Evolutionary conservation across 192 early-diverging fungal species (phyloP), one percentile per base, ranked within the genome.

Genomic region (Coemansia sp.): DNA sequence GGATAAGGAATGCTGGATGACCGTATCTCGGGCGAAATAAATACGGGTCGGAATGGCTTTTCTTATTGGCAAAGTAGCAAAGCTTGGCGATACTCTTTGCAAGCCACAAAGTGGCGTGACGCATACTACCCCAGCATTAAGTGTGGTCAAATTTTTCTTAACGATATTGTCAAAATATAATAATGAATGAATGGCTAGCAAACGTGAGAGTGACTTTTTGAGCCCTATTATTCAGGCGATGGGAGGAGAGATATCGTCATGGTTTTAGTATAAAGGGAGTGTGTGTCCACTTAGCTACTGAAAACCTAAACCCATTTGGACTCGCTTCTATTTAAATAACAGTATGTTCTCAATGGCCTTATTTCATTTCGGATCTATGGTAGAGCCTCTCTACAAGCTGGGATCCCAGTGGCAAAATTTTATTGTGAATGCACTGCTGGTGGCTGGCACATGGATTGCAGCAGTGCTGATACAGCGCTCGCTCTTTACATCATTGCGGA

Each of bases 401-500:
- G 6, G 26, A 10, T 26, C 24, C 23, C 24, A 53, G 51, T 3
- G 23, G 2, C 10, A 26, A 6, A 49, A 2, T 16, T 3, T 26
- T 23, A 9, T 53, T 20, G 57, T 38, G 21, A 33, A 56, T 30
- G 26, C 6, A 3, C 26, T 33, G 33, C 11, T 56, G 24, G 24
- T 56, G 5, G 11, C 11, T 7, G 53, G 53, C 4, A 56, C 24
- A 33, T 59, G 57, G 57, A 2, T 59, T 36, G 5, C 24, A 10
- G 35, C 0, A 6, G 35, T 36, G 16, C 9, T 59, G 4, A 7
- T 62, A 18, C 41, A 35, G 21, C 66, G 53, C 3, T 30, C 74
- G 0, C n/a, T 63, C 4, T 48, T 60, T 2, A 64, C 71, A 8
- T 62, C 80, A 18, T 38, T 77, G 33, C 55, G 64, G 16, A 21